Conservation (phyloP, 2,329 filamentous ascomycete species). For the Domatiomyces catenatus region DNA sequence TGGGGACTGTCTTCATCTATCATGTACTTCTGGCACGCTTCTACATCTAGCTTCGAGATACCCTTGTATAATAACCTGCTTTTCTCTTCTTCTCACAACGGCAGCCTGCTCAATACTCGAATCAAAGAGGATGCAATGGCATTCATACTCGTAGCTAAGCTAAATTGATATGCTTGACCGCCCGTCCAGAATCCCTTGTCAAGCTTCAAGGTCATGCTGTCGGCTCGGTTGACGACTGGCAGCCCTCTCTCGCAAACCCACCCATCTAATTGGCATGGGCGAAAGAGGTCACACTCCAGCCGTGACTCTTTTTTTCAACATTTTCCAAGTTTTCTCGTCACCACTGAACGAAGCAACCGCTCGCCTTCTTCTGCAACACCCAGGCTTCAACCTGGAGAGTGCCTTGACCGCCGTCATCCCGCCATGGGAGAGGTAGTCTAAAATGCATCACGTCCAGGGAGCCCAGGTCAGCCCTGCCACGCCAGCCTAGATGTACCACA, state of each 20-base stretch:
- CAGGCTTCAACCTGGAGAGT: conserved; percentile 16
- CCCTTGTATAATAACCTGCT: no score
- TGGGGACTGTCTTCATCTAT: no score
- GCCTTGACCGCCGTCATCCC: not conserved
- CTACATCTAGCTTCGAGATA: no score
- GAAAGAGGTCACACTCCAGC: conserved; percentile 4
- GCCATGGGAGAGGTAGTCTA: conserved; percentile 1
- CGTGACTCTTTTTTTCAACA: conserved; percentile 12
- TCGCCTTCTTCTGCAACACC: conserved; percentile 15
- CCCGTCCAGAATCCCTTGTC: not conserved
- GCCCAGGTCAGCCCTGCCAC: no score
- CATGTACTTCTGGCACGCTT: no score
- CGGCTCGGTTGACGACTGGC: conserved; percentile 11
- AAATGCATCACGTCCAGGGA: not conserved
- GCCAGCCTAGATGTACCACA: conserved; percentile 27
- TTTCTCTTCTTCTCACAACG: no score
- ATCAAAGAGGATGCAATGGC: not conserved
- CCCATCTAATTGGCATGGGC: conserved; percentile 10
- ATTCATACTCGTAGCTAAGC: not conserved
- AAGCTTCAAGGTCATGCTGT: not conserved
- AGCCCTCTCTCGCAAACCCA: conserved; percentile 8
- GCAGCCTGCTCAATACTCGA: no score
- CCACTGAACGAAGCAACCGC: not conserved
- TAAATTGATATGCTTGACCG: not conserved
- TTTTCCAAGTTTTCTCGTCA: conserved; percentile 5